Conservation (phyloP, 164 flowering plant genomes). For the Umbellularia californica region DNA sequence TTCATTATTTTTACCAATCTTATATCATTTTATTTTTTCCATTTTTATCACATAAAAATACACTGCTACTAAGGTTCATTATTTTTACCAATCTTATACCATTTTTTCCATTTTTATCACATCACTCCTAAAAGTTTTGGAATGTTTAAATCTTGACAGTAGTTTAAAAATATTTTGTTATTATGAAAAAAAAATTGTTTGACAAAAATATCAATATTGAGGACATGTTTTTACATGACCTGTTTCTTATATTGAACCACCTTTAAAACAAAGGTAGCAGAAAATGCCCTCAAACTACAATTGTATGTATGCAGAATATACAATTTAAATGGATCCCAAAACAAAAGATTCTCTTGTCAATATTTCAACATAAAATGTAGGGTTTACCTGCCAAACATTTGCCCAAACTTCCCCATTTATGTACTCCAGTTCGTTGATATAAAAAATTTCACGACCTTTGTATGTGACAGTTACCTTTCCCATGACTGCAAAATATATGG, state of each 20-base stretch:
- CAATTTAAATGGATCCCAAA: not conserved
- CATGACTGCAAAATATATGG: slow-evolving; percentile 38
- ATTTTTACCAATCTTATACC: too few relatives aligned
- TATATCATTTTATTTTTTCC: too few relatives aligned
- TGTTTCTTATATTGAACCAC: not conserved
- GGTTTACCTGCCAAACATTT: slow-evolving; percentile 70
- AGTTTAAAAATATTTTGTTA: too few relatives aligned
- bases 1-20: too few relatives aligned
- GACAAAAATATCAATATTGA: too few relatives aligned
- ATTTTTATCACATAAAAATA: too few relatives aligned
- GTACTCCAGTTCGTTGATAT: slow-evolving; percentile 88
- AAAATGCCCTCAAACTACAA: not conserved
- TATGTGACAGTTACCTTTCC: slow-evolving; percentile 44
- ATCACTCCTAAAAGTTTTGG: too few relatives aligned
- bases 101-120: too few relatives aligned
- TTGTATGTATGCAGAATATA: not conserved
- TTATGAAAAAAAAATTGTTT: too few relatives aligned
- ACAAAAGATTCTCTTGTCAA: not conserved
- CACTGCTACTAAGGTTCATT: too few relatives aligned
- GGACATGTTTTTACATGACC: not conserved
- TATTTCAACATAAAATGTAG: not conserved
- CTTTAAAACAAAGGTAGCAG: not conserved
- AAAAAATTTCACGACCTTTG: slow-evolving; percentile 61
- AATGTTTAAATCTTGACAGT: too few relatives aligned
- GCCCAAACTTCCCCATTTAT: slow-evolving; percentile 95